phyloP scores from a whole-genome alignment of 2,329 filamentous ascomycete genomes.

The Rhytidhysteron rufulum region DNA sequence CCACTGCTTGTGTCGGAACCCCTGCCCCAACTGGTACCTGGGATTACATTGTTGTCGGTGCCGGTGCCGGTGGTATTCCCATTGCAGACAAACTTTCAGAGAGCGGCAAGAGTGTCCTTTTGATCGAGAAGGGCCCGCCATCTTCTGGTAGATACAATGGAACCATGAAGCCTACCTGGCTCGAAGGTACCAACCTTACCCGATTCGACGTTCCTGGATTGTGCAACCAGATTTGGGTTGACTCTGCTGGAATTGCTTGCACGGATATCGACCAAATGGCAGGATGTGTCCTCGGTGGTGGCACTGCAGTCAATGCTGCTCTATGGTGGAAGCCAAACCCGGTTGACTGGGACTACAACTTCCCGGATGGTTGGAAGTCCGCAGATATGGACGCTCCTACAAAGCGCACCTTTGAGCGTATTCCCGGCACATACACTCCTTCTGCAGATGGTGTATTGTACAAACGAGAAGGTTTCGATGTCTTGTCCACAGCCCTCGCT shows the following conservation, averaged over 20 bases:
- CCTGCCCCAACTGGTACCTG: conserved; percentile 45
- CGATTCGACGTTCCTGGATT: conserved; percentile 70
- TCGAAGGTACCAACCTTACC: conserved; percentile 58
- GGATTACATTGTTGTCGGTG: conserved; percentile 63
- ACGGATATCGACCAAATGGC: conserved; percentile 70
- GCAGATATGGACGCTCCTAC: conserved; percentile 58
- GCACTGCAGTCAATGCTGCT: conserved; percentile 63
- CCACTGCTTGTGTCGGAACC: conserved; percentile 33
- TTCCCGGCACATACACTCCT: conserved; percentile 64
- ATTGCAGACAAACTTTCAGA: conserved; percentile 59
- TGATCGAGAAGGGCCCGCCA: conserved; percentile 48
- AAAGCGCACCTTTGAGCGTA: conserved; percentile 62
- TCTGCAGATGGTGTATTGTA: conserved; percentile 65
- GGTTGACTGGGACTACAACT: conserved; percentile 68
- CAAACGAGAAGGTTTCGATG: conserved; percentile 62
- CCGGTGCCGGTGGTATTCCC: conserved; percentile 60
- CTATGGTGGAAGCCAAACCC: conserved; percentile 65
- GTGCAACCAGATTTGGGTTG: conserved; percentile 66
- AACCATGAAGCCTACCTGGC: conserved; percentile 59
- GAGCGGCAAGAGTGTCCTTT: conserved; percentile 60
- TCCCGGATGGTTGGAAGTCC: conserved; percentile 68
- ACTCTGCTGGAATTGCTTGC: conserved; percentile 62
- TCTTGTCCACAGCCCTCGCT: conserved; percentile 57
- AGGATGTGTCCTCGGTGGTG: conserved; percentile 67
- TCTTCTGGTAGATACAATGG: conserved; percentile 65